Base-by-base conservation (phyloP, 1,284 basidiomycete genomes). In the Tilletia caries region DNA sequence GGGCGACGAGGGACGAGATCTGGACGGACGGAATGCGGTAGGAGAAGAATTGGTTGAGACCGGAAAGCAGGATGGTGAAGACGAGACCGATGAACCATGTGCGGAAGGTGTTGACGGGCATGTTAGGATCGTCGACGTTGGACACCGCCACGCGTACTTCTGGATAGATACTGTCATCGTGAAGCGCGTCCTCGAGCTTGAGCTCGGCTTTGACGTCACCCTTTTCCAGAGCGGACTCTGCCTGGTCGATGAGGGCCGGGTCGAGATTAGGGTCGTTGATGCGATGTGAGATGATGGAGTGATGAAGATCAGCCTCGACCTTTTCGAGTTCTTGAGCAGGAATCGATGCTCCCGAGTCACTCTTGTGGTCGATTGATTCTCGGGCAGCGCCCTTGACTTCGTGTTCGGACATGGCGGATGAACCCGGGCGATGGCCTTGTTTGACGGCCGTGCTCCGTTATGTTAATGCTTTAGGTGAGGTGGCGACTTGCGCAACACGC, bases 111-210 rank as follows among this genome's bases (percentile, higher is more conserved):
- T 80, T 72, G 23, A 73, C 69, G 13, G 79, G 79, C 75, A 79
- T 78, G 10, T 62, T 34, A 0, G 76, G 74, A 58, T 82, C 80
- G 54, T 82, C 80, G n/a, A 79, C 66, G 58, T 81, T 80, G 18
- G 78, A 76, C 6, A 81, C 76, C 1, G 79, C 73, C 3, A 78
- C 76, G 2, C 79, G 76, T 27, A 82, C 80, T 71, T 82, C 79
- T 0, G 73, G 68, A 50, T 80, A 81, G 0, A 78, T 78, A 33
- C 77, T 79, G 52, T 81, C 79, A 13, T 80, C 76, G 27, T 79
- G 76, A 4, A 75, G 58, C 8, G 67, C 44, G 25, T 75, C 66
- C 33, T 67, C 74, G 8, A 75, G 54, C 3, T 32, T 27, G 0
- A 73, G 50, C 43, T 75, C 70, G 20, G 72, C 68, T 46, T 71